phyloP scores from a whole-genome alignment of 208 protist genomes.

The Entamoeba invadens region DNA sequence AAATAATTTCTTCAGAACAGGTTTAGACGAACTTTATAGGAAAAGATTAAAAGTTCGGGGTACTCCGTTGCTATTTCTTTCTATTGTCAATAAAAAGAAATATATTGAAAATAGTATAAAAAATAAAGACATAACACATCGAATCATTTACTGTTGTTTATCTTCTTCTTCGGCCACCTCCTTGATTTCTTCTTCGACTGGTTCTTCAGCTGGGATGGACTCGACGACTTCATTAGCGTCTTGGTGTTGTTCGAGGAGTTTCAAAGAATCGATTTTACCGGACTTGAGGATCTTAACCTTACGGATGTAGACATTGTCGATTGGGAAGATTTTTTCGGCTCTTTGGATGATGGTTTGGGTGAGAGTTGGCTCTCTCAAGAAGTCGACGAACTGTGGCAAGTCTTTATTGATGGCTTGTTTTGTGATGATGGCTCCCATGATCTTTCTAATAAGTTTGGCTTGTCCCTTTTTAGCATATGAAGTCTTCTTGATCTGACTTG shows the following conservation, averaged over 20 bases:
- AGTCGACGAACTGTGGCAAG: constrained; percentile 70
- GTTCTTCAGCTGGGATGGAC: background rate
- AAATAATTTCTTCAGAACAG: too few species aligned
- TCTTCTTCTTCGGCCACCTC: background rate
- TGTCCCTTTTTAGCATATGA: constrained; percentile 83
- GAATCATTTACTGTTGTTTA: too few species aligned
- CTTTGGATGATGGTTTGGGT: constrained; percentile 74
- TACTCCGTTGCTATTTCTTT: too few species aligned
- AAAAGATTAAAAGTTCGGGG: too few species aligned
- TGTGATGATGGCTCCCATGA: constrained; percentile 78
- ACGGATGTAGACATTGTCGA: constrained; percentile 86
- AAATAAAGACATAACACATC: too few species aligned
- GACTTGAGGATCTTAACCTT: constrained; percentile 86
- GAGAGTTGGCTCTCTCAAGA: constrained; percentile 69
- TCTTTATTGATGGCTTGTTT: constrained; percentile 56
- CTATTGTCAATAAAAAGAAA: too few species aligned
- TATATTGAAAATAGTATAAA: too few species aligned
- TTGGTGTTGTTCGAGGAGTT: background rate
- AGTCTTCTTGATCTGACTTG: constrained; percentile 75
- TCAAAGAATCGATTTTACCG: constrained; percentile 68
- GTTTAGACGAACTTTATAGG: too few species aligned
- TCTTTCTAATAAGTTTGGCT: constrained; percentile 70
- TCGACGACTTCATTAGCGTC: background rate
- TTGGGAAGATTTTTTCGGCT: constrained; percentile 75
- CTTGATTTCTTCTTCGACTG: background rate